Conservation (phyloP, 345 rosid genomes). For the Rhodomyrtus tomentosa region DNA sequence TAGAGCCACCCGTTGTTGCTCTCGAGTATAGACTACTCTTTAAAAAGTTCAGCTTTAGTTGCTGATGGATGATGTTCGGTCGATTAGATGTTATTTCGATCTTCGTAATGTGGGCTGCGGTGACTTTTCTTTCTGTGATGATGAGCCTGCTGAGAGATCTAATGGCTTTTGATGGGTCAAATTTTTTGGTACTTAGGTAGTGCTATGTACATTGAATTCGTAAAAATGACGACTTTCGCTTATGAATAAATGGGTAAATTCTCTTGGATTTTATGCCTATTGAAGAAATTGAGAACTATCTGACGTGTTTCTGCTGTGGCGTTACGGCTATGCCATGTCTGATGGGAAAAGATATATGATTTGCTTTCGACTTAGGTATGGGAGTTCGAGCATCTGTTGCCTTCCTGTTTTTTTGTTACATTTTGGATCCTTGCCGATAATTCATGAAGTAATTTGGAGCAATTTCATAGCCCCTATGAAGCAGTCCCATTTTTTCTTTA, state of each 20-base stretch:
- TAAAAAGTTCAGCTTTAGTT: background rate
- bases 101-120: background rate
- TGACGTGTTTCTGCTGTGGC: background rate
- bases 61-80: background rate
- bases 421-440: background rate
- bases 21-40: background rate
- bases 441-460: background rate
- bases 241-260: background rate
- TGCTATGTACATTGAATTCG: background rate
- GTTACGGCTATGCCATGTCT: background rate
- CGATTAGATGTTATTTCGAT: background rate
- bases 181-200: background rate
- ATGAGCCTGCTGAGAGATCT: background rate
- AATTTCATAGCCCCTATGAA: background rate
- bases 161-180: background rate
- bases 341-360: background rate
- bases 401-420: background rate
- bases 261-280: background rate
- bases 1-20: background rate
- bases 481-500: background rate
- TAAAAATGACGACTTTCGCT: background rate
- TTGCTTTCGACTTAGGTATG: background rate
- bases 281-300: background rate
- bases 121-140: background rate
- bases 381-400: background rate